phyloP scores from a whole-genome alignment of 768 basidiomycete species.

The Agaricus subrufescens region DNA sequence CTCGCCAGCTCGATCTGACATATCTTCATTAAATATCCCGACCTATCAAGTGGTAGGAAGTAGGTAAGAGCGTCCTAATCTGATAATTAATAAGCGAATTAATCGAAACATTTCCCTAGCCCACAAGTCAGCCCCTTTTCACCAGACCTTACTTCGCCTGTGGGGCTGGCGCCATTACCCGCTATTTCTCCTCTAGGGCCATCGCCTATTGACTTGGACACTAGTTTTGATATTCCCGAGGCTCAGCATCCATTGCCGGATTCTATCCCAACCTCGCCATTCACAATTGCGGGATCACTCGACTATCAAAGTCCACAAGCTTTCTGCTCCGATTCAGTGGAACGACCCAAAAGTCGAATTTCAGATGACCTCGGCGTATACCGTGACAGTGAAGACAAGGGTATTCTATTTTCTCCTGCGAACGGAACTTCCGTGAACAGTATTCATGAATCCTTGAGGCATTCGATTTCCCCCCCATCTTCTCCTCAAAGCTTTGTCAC shows the following conservation, averaged over 20 bases:
- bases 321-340: not conserved
- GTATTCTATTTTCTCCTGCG: conserved; percentile 13
- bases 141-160: conserved; percentile 29
- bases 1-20: not conserved
- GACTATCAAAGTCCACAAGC: not conserved
- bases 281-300: not conserved
- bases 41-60: conserved; percentile 19
- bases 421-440: conserved; percentile 10
- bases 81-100: not conserved
- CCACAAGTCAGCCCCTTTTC: conserved; percentile 20
- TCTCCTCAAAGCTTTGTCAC: conserved; percentile 22
- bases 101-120: conserved; percentile 7
- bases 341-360: not conserved
- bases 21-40: conserved; percentile 10
- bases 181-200: conserved; percentile 27
- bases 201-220: conserved; percentile 25
- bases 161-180: conserved; percentile 29
- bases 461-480: conserved; percentile 14
- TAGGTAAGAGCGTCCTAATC: conserved; percentile 14
- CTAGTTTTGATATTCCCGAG: conserved; percentile 24
- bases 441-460: not conserved
- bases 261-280: conserved; percentile 16
- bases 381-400: not conserved
- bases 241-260: conserved; percentile 25
- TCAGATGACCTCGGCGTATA: not conserved